A percentile compares a stretch with the other conserved stretches of the same genome.
phyloP scores from a whole-genome alignment of 176 grass and related monocot genomes.

The Eleusine indica region DNA sequence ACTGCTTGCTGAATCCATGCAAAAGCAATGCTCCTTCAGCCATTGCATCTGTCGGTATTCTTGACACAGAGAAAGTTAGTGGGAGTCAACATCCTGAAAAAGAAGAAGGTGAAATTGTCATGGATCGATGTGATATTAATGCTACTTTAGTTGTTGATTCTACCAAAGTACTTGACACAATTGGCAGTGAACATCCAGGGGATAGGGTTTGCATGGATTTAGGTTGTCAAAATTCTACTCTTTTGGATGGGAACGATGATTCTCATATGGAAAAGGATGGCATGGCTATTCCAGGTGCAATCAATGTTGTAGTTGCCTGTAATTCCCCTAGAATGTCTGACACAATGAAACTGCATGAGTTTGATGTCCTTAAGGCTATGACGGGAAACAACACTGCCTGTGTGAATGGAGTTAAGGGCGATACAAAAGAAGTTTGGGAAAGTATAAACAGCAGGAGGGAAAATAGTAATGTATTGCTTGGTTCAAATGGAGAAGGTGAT shows the following conservation, averaged over 20 bases:
- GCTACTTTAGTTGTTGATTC: constrained; percentile 20
- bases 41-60: constrained; percentile 2
- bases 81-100: constrained; percentile 40
- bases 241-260: neutral
- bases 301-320: constrained; percentile 17
- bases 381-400: constrained; percentile 22
- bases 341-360: neutral
- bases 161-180: constrained; percentile 17
- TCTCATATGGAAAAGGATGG: constrained; percentile 37
- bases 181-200: constrained; percentile 16
- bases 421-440: constrained; percentile 11
- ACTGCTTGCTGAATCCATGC: constrained; percentile 11
- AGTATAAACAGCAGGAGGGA: constrained; percentile 16
- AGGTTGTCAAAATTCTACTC: constrained; percentile 23
- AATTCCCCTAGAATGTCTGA: constrained; percentile 24
- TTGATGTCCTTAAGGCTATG: constrained; percentile 5
- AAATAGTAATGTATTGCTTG: constrained; percentile 2
- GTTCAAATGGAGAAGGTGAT: constrained; percentile 7
- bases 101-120: constrained; percentile 7
- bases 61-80: constrained; percentile 11
- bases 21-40: constrained; percentile 40
- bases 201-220: constrained; percentile 8
- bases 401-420: constrained; percentile 11
- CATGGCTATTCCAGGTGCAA: constrained; percentile 32
- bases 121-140: constrained; percentile 24